Conservation (phyloP, 2,329 filamentous ascomycete species). For the Alternaria conjuncta region DNA sequence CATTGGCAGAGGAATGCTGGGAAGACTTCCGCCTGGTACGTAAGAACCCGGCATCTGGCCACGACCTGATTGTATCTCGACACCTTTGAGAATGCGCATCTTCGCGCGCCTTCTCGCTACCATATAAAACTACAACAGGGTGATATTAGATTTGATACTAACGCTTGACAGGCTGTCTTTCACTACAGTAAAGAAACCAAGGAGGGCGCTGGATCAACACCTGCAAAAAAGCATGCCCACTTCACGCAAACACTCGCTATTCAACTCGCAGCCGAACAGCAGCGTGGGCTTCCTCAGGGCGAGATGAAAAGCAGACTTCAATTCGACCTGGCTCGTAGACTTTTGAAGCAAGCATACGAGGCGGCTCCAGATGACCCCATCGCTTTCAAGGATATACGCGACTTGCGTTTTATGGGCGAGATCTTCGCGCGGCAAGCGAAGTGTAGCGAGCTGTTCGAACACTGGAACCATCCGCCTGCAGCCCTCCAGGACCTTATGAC, state of each 20-base stretch:
- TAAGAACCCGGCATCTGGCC: background rate
- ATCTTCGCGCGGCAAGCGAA: constrained; percentile 36
- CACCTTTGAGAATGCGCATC: background rate
- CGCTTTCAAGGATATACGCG: constrained; percentile 37
- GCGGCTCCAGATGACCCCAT: constrained; percentile 32
- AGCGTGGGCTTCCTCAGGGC: constrained; percentile 16
- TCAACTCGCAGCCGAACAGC: constrained; percentile 37
- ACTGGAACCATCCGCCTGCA: constrained; percentile 29
- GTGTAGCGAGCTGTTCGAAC: constrained; percentile 30
- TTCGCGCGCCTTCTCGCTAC: background rate
- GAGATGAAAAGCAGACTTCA: constrained; percentile 27
- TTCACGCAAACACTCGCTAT: constrained; percentile 38
- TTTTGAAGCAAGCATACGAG: constrained; percentile 37
- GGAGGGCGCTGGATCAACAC: constrained; percentile 10
- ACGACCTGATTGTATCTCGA: background rate
- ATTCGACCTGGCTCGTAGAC: constrained; percentile 27
- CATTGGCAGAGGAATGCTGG: constrained; percentile 43
- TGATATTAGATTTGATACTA: background rate
- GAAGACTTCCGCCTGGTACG: constrained; percentile 44
- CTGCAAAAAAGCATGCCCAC: constrained; percentile 31
- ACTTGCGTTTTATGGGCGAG: constrained; percentile 44
- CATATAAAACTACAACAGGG: background rate
- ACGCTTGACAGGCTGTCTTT: constrained; percentile 34
- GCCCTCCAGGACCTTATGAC: constrained; percentile 24
- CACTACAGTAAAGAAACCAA: constrained; percentile 36